Evolutionary conservation across 2,329 filamentous ascomycete genomes (phyloP), one percentile per base, ranked within the genome.

Genomic region (Mycocentrospora acerina): DNA sequence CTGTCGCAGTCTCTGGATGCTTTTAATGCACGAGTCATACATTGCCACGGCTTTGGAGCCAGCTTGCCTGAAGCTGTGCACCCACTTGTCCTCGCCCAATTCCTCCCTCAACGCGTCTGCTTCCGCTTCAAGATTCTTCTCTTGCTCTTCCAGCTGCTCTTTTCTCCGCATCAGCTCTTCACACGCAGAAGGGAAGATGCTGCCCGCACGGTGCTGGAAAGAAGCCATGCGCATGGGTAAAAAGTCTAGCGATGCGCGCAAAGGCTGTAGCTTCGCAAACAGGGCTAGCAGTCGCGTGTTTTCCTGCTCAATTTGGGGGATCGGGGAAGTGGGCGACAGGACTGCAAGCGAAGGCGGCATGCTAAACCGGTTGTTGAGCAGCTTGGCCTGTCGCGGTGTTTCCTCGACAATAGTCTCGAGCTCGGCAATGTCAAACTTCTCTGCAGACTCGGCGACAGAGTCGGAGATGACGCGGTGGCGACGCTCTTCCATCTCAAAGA

Each of bases 401-500:
- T 95, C 90, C 62, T 97, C 91, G 3, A 95, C 86, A 40, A 97
- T 96, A 0, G 88, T 95, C 60, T 95, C 88, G 18, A 97, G 75
- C 55, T 96, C 90, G 42, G 86, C 87, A 51, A 96, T 86, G 62
- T 97, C 91, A 33, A 84, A 72, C 25, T 74, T 75, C 40, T 74
- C 73, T 7, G 80, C 78, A 28, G 85, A 82, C 13, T 82, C 82
- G n/a, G 81, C 81, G 57, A 85, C 76, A 1, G 64, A 66, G 24
- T 66, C 64, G 14, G 61, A 61, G 48, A 88, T 76, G 30, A 84
- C 86, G 65, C 85, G 85, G 67, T 97, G 91, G 32, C 93, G 80
- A 50, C 90, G 86, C 70, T 97, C 93, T 66, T 98, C 93, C 90
- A 97, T 95, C 68, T 97, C 90, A 59, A 97, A 97, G 19, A 97